Base-by-base conservation (phyloP, 2,329 filamentous ascomycete species). In the Penicillium occitanis region DNA sequence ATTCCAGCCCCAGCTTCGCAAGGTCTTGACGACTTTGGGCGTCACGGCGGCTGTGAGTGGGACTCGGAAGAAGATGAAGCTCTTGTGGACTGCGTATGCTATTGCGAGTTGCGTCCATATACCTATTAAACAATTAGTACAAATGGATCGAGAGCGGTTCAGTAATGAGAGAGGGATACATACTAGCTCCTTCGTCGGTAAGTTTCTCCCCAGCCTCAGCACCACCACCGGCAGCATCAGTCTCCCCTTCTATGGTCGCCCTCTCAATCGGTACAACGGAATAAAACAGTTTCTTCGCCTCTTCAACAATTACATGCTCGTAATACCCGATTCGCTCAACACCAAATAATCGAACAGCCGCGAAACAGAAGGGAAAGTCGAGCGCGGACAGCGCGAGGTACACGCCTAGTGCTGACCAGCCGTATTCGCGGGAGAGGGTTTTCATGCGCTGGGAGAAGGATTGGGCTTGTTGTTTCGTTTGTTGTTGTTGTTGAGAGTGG, bases 41-140 rank as follows among this genome's bases (percentile, higher is more conserved):
- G 92, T 93, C 40, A 98, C 85, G 2, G 93, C 94, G 13, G 92
- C 93, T 0, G 95, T 95, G 69, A 98, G 81, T 8, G 95, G 95
- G 10, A 99, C 92, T n/a, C 95, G 88, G 70, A 98, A 79, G 78
- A 99, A 97, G 73, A 99, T 97, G 78, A 98, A 92, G 72, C 91
- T 96, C 82, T 99, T 99, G 84, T 99, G 95, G 66, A 99, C 92
- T 33, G 94, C 94, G 75, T 99, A 99, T 13, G 95, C 95, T 59
- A 99, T 85, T 17, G 92, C 93, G 35, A 99, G 83, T 76, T 97
- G 93, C 8, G 95, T 98, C 87, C 87, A 90, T 61, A 90, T 81
- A 73, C 86, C 87, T 90, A 70, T 42, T 28, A 30, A 59, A 46
- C 19, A 28, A 67, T 63, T 65, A 64, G 46, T 48, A 60, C 25